Base-by-base conservation (phyloP, 1,139 yeast species). In the Hemisphaericaspora lyxosophila region DNA sequence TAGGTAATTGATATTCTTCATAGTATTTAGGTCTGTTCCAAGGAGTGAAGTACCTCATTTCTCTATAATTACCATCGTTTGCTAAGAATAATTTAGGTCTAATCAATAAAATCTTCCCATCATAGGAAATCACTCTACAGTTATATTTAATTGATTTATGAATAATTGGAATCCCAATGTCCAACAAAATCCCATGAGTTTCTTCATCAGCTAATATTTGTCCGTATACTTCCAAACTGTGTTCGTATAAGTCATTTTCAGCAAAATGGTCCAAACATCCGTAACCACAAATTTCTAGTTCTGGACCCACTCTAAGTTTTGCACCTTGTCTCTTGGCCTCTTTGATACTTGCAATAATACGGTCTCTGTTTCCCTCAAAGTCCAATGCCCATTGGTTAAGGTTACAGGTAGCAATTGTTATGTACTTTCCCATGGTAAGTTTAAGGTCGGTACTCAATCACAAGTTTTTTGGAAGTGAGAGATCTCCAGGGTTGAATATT, bases 311-410 rank as follows among this genome's bases (percentile, higher is more conserved):
- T 55, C 99, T 75, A 39, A 94, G 73, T 26, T 73, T 70, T 0
- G 99, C 95, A 7, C 89, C 88, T 44, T 69, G 73, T 16, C 64
- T 60, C 55, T 90, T 90, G 39, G 98, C 96, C 38, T 77, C 71
- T 25, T 60, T 60, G 53, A 94, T 90, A 44, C 95, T 84, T 54
- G 84, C 82, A 26, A 92, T 55, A 49, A 94, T 92, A 40, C 99
- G 71, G 55, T 89, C 96, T 40, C 96, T 75, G 61, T 94, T 94
- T 5, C 98, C 99, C 60, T 92, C 97, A 62, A 88, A 94, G 62
- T 94, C 99, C 44, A 94, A 72, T 0, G 98, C 96, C 99, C 99
- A 94, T 75, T 94, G 99, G 64, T 94, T 94, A 49, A 94, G 74
- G 55, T 85, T 77, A 54, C 85, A 79, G 2, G 84, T 78, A 9